Base-by-base conservation (phyloP, 495 filamentous ascomycete genomes). In the Apodospora peruviana region DNA sequence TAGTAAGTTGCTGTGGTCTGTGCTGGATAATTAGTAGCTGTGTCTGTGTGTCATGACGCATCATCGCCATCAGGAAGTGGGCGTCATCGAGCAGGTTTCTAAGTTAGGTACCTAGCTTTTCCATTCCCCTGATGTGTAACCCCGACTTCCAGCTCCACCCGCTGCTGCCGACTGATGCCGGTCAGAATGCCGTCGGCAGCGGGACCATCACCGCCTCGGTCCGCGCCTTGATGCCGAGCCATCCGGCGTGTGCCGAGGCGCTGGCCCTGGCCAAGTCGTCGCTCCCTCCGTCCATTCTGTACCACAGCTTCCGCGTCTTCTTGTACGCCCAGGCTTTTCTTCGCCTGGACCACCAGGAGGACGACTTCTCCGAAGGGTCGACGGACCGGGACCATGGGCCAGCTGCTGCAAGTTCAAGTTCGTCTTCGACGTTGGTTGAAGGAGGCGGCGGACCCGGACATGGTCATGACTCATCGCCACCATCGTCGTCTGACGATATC, bases 231-330 rank as follows among this genome's bases (percentile, higher is more conserved):
- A 52, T 65, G 16, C 61, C 61, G 0, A 14, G 20, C 22, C 61
- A 65, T 32, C 56, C 61, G 4, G 59, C 50, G 2, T 59, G 56
- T 22, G 43, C 47, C 37, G 59, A 65, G n/a, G 58, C 65, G n/a
- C 59, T 66, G 21, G 23, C 55, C 0, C 38, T 64, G 14, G 65
- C 67, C 32, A 52, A 54, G 38, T 32, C 53, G 0, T 45, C 46
- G 0, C 64, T 76, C 2, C 66, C 70, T 2, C 61, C 69, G 3
- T 55, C 65, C 8, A 68, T 76, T 40, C 54, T 75, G 10, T 67
- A 74, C 53, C 73, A 75, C 56, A 72, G 67, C 57, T 52, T 74
- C 50, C 66, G 72, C n/a, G 64, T 70, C 36, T 77, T 58, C 48
- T 53, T 70, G 32, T 69, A 69, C 52, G 65, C 71, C 14, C 43